These are phyloP conservation scores for Podospora comata DNA, from an alignment of 495 filamentous ascomycete species.

Conservation along the genomic window DNA sequence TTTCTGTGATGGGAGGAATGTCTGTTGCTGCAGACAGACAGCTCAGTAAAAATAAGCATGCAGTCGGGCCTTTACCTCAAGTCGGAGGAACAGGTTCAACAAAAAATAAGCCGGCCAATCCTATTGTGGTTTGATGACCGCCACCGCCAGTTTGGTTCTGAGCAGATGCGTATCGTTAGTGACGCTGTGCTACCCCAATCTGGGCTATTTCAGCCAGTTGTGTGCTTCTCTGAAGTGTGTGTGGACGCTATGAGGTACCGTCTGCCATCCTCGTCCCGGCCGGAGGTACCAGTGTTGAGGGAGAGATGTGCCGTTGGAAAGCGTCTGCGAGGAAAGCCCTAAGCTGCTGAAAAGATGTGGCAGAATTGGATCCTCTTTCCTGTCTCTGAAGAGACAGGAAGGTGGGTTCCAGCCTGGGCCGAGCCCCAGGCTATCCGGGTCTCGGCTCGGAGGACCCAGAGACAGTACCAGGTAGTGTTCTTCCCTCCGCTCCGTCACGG, in stretches of 20 bases:
- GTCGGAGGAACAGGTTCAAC: neutral
- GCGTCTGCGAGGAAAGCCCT: neutral
- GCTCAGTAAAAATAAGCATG: slow-evolving; percentile 10
- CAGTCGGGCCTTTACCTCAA: slow-evolving; percentile 19
- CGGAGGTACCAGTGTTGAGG: neutral
- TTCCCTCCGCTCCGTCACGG: neutral
- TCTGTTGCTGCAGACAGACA: slow-evolving; percentile 2
- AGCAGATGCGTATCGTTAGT: slow-evolving; percentile 6
- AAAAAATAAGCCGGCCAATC: slow-evolving; percentile 18
- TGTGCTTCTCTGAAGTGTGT: neutral
- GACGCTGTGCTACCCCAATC: slow-evolving; percentile 17
- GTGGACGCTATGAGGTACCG: neutral
- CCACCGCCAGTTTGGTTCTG: slow-evolving; percentile 19
- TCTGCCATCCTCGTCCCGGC: neutral
- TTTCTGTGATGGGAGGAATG: neutral
- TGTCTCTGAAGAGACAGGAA: neutral
- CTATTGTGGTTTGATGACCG: slow-evolving; percentile 9
- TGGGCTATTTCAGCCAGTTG: neutral
- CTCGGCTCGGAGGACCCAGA: slow-evolving; percentile 2
- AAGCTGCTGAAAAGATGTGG: neutral
- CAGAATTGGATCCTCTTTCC: neutral
- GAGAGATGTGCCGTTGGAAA: neutral
- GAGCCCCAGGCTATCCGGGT: slow-evolving; percentile 1
- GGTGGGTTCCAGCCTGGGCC: neutral
- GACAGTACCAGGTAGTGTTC: neutral